Percentiles rank a stretch among this genome's conserved stretches.
Evolutionary conservation across 148 eudicot species (phyloP).

Genomic region (Silene uniflora): DNA sequence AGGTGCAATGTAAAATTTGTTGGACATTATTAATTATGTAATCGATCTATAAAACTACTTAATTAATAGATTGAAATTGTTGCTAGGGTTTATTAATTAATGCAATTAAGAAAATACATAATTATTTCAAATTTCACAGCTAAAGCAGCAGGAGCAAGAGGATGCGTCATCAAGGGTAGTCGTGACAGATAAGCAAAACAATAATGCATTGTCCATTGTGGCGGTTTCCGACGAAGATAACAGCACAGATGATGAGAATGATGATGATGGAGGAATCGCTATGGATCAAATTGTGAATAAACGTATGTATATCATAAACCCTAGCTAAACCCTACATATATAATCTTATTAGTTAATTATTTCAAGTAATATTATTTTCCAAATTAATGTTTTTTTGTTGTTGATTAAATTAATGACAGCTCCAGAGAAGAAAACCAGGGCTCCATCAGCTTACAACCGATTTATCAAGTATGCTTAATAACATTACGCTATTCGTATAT

Average conservation of each 20-base stretch:
- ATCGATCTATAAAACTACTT: no score
- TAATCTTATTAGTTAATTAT: no score
- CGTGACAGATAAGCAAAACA: constrained; percentile 30
- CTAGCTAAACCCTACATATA: neutral
- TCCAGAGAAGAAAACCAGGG: constrained; percentile 80
- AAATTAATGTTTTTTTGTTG: neutral
- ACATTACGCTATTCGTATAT: no score
- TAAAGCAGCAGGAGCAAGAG: constrained; percentile 27
- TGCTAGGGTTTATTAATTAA: no score
- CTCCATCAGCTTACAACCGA: constrained; percentile 80
- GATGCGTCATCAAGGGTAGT: constrained; percentile 26
- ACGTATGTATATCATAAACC: constrained; percentile 39
- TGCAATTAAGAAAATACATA: no score
- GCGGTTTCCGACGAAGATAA: constrained; percentile 40
- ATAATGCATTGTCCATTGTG: constrained; percentile 25
- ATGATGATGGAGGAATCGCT: constrained; percentile 19
- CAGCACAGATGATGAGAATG: constrained; percentile 44
- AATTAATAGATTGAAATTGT: no score
- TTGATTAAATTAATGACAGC: constrained; percentile 40
- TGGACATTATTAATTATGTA: no score
- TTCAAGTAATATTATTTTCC: neutral
- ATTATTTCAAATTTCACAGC: neutral
- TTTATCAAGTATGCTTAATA: constrained; percentile 63
- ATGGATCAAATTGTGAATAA: constrained; percentile 50
- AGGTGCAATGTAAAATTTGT: no score